Percentiles rank a stretch among this genome's conserved stretches.
Conservation (phyloP, 139 green algal species). For the Ettlia oleoabundans region DNA sequence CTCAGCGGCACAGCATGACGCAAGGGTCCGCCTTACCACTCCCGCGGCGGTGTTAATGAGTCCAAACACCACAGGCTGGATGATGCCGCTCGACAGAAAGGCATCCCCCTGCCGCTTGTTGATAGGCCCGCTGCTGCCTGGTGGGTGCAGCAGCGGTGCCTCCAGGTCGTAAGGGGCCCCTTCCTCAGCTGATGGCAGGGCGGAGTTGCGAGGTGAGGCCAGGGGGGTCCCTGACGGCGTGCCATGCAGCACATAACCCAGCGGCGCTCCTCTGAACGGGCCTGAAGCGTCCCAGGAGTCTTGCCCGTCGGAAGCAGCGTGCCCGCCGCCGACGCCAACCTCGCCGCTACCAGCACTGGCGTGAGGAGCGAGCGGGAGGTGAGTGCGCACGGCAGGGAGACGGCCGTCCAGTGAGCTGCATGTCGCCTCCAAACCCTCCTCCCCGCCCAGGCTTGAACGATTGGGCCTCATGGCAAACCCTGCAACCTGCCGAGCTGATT, state of each 20-base stretch:
- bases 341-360: background rate
- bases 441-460: no score
- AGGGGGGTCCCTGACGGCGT: conserved; percentile 8
- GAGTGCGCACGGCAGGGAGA: no score
- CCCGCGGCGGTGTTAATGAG: conserved; percentile 17
- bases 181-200: background rate
- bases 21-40: background rate
- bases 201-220: conserved; percentile 11
- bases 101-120: background rate
- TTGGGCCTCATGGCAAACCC: no score
- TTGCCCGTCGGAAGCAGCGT: background rate
- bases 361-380: no score
- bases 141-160: conserved; percentile 10
- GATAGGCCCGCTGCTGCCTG: background rate
- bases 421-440: no score
- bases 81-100: background rate
- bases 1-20: background rate
- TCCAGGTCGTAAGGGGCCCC: conserved; percentile 2
- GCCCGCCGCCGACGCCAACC: background rate
- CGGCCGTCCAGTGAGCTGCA: no score
- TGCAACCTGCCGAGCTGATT: no score
- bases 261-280: background rate
- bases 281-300: conserved; percentile 12
- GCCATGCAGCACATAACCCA: conserved; percentile 15
- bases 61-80: conserved; percentile 7